Base-by-base conservation (phyloP, 805 yeast genomes). In the Zygosaccharomyces pseudorouxii region DNA sequence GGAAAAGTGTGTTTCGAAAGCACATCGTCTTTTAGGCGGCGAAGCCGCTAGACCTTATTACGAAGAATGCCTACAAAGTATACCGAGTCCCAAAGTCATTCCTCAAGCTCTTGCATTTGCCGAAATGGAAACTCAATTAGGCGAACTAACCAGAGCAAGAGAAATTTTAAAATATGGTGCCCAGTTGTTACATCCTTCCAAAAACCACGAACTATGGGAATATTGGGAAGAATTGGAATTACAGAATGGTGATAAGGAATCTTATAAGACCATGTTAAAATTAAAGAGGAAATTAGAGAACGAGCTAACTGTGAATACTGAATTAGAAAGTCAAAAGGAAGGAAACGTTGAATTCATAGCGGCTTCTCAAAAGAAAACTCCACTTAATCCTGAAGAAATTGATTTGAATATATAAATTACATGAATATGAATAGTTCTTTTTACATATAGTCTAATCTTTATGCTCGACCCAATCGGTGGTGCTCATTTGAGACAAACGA, bases 401-500 rank as follows among this genome's bases (percentile, higher is more conserved):
- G 85, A 80, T 19, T 56, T 84, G 38, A 85, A 81, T 50, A 55
- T 76, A 23, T 66, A 53, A 47, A 16, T 22, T n/a, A 23, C 19
- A 41, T 22, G 27, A 42, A 33, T 33, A 31, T 29, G n/a, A 41
- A 25, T 19, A 31, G n/a, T 19, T 31, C 18, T 11, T 42, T 42
- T 19, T 31, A 20, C 16, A 19, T 10, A 18, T 29, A 28, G 28
- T 28, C 19, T 41, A 41, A 12, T 41, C 28, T 16, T 41, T 31
- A 19, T 53, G 62, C 48, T 84, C 89, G 5, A 88, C 82, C 99
- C 99, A 92, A 45, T 86, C 95, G 22, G 82, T 83, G 4, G 96
- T 85, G 55, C 95, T 84, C 97, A 92, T 92, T 57, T 92, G 98
- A 38, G 90, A 78, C 55, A 93, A 74, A 64, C 99, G 80, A 58